Conservation (phyloP, 192 early-diverging fungal genomes). For the Entomortierella lignicola region DNA sequence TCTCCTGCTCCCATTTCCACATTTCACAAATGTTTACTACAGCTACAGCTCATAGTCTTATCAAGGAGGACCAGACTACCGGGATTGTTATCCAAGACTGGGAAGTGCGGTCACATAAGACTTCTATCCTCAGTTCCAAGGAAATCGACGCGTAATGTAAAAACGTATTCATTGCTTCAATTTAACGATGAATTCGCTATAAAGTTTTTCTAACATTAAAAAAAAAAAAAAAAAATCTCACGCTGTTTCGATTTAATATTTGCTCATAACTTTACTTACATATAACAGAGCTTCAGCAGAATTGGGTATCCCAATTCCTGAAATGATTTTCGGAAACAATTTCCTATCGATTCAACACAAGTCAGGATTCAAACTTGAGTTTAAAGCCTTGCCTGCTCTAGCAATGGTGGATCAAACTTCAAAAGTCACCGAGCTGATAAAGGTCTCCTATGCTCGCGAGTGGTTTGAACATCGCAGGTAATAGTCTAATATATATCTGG, state of each 20-base stretch:
- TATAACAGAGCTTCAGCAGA: constrained; percentile 63
- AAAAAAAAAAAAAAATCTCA: background rate
- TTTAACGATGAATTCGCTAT: background rate
- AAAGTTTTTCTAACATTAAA: background rate
- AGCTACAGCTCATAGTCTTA: constrained; percentile 27
- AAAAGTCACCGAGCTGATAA: constrained; percentile 75
- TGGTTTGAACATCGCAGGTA: constrained; percentile 86
- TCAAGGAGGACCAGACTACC: constrained; percentile 55
- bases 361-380: constrained; percentile 65
- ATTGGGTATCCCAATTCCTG: constrained; percentile 83
- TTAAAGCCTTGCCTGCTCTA: constrained; percentile 82
- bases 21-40: background rate
- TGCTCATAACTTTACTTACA: no score
- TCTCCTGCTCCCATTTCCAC: background rate
- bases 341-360: constrained; percentile 69
- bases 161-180: background rate
- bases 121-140: constrained; percentile 63
- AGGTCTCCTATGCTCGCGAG: constrained; percentile 86
- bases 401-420: constrained; percentile 74
- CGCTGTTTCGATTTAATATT: no score
- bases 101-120: constrained; percentile 62
- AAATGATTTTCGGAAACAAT: constrained; percentile 98
- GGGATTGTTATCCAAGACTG: constrained; percentile 63
- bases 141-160: constrained; percentile 65
- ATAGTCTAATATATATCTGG: background rate